Base-by-base conservation (phyloP, 768 basidiomycete species). In the Paxillus ammoniavirescens region DNA sequence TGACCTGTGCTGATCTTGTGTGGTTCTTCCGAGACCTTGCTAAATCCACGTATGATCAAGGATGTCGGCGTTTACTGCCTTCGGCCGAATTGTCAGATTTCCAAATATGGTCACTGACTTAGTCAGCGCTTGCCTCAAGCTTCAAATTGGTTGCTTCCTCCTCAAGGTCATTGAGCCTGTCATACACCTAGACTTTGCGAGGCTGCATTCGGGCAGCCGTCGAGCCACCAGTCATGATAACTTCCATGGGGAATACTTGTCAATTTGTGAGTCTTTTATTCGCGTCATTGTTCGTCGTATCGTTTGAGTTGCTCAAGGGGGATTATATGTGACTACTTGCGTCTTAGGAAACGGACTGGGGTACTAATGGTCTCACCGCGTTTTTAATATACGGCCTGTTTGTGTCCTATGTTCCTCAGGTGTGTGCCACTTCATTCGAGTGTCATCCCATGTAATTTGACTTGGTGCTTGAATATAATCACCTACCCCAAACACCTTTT, bases 371-470 rank as follows among this genome's bases (percentile, higher is more conserved):
- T n/a, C 63, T 82, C 12, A 78, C 95, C 26, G 85, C 86, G 0
- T 67, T 76, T 9, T 72, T 82, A 28, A 82, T 96, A 17, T 82
- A 81, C 61, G 93, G 95, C 5, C 76, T 96, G 42, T 68, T 93
- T 50, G 61, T 91, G 42, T 94, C 92, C 23, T 97, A 96, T 72
- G 65, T 83, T 2, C 95, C 94, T 1, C 93, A 93, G 74, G 89
- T 87, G 42, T 28, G 72, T 52, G 6, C 38, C 23, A 8, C 8
- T 21, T 43, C 12, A 9, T 13, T 42, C 1, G 15, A 41, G 15
- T 45, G 21, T 13, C 9, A 23, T 31, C 3, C n/a, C 36, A 5
- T 37, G 17, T 45, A 4, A 10, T 35, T 10, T 35, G 31, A 35
- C 10, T 33, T 3, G 37, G 17, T 38, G 37, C 31, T 33, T 33